phyloP scores from a whole-genome alignment of 202 grass and related monocot genomes.

The Carex arenaria region DNA sequence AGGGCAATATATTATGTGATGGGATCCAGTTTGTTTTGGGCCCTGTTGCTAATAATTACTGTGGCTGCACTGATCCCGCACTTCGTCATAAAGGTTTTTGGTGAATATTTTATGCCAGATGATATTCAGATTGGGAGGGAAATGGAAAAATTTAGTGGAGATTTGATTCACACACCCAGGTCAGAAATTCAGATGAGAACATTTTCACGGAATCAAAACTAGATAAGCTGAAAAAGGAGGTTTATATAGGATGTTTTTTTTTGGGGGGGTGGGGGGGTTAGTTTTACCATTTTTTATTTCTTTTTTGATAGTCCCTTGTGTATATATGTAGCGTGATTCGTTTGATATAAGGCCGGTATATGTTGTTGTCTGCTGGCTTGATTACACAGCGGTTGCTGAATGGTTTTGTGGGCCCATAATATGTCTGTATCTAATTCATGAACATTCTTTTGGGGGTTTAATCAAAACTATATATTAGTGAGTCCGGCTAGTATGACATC shows the following conservation, averaged over 20 bases:
- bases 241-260: not conserved
- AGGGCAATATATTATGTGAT: slow-evolving; percentile 84
- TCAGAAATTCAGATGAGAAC: slow-evolving; percentile 35
- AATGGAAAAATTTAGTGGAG: slow-evolving; percentile 48
- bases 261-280: no score
- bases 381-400: not conserved
- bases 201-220: slow-evolving; percentile 8
- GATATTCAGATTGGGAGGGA: slow-evolving; percentile 84
- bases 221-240: not conserved
- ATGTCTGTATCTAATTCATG: slow-evolving; percentile 9
- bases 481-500: no score
- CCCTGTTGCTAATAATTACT: slow-evolving; percentile 51
- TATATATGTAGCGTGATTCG: slow-evolving; percentile 24
- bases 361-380: not conserved
- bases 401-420: not conserved
- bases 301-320: not conserved
- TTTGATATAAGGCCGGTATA: not conserved
- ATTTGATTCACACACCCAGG: not conserved
- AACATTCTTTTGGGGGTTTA: slow-evolving; percentile 16
- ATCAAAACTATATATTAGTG: no score
- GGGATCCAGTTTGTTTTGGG: slow-evolving; percentile 67
- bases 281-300: slow-evolving; percentile 4
- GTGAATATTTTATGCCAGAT: slow-evolving; percentile 43
- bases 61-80: slow-evolving; percentile 63
- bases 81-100: slow-evolving; percentile 64